Percentiles rank a stretch among this genome's conserved stretches.
Conservation (phyloP, 345 rosid genomes). For the Eucalyptus grandis region DNA sequence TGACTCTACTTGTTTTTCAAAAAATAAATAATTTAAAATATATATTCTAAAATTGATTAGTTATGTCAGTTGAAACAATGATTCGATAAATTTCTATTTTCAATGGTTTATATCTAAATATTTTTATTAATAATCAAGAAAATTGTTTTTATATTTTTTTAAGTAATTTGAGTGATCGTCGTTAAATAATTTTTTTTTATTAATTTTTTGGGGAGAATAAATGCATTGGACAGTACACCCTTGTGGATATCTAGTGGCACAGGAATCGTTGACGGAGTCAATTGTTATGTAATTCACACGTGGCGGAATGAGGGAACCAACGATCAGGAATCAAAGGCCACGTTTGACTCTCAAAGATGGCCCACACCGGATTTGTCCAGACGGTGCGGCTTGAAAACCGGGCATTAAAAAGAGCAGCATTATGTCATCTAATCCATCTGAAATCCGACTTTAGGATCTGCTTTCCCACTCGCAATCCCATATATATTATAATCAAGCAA, state of each 20-base stretch:
- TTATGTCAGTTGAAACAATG: too few species aligned
- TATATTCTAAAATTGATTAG: too few species aligned
- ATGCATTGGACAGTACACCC: not conserved
- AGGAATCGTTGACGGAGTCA: not conserved
- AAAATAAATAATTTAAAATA: too few species aligned
- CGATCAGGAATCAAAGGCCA: not conserved
- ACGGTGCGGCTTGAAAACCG: not conserved
- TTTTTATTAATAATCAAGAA: too few species aligned
- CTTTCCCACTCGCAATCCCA: not conserved
- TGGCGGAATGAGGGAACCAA: not conserved
- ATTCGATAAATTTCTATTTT: too few species aligned
- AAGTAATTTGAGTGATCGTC: too few species aligned
- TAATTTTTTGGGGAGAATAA: not conserved
- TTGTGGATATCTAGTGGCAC: not conserved
- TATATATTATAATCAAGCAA: not conserved
- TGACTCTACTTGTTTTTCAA: accelerated
- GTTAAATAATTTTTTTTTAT: too few species aligned
- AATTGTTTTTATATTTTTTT: too few species aligned
- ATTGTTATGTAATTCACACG: too few species aligned
- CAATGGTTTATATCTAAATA: too few species aligned
- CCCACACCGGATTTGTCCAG: not conserved
- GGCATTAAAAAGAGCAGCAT: not conserved
- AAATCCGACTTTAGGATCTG: not conserved
- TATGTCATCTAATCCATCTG: not conserved
- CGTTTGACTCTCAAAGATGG: not conserved